These are phyloP conservation scores for Ustulina deusta DNA, from an alignment of 2,329 filamentous ascomycete species.

Conservation along the genomic window DNA sequence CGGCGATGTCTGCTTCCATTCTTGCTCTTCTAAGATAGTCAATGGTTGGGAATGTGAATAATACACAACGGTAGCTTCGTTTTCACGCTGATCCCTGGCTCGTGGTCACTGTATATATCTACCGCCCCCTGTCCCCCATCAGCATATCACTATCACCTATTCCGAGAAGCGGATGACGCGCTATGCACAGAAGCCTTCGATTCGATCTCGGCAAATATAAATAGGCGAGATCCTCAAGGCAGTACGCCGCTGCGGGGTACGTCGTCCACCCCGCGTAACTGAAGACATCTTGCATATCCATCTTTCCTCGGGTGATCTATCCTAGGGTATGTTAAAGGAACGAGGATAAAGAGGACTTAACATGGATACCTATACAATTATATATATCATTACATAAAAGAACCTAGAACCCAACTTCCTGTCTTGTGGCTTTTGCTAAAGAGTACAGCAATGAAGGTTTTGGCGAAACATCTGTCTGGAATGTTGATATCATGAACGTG, in stretches of 20 bases:
- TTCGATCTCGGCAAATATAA: slow-evolving; percentile 44
- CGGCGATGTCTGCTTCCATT: slow-evolving; percentile 53
- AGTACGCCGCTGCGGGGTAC: slow-evolving; percentile 42
- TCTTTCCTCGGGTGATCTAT: neutral
- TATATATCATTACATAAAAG: neutral
- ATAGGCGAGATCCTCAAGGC: slow-evolving; percentile 23
- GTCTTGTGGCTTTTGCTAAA: neutral
- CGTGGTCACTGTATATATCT: slow-evolving; percentile 31
- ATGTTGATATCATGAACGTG: neutral
- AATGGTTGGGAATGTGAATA: neutral
- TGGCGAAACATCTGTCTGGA: neutral
- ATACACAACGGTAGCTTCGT: slow-evolving; percentile 1
- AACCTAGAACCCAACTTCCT: neutral
- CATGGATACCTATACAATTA: neutral
- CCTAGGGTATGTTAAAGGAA: neutral
- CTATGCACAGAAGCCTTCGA: slow-evolving; percentile 9
- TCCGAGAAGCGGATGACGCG: slow-evolving; percentile 13
- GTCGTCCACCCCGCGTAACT: slow-evolving; percentile 36
- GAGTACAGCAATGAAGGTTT: neutral
- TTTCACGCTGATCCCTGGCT: neutral
- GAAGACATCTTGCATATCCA: slow-evolving; percentile 3
- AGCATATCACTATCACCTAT: slow-evolving; percentile 6
- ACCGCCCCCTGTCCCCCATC: slow-evolving; percentile 14
- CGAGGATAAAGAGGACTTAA: neutral
- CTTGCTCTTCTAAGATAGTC: slow-evolving; percentile 22